phyloP scores from a whole-genome alignment of 164 flowering plant genomes.

The Akebia trifoliata region DNA sequence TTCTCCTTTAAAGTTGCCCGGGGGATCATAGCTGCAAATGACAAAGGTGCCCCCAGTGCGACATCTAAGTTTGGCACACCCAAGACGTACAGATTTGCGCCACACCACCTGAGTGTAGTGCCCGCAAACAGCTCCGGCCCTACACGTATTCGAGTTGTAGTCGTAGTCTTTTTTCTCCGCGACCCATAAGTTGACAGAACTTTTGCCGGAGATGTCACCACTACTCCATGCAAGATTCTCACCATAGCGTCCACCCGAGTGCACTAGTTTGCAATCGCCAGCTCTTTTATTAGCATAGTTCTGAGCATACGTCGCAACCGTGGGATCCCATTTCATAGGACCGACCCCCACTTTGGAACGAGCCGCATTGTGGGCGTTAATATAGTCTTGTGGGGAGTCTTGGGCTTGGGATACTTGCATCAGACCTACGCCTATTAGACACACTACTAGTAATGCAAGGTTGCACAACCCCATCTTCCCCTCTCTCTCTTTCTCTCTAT shows the following conservation, averaged over 20 bases:
- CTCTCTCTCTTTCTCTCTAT: too few relatives aligned
- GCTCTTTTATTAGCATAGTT: slow-evolving; percentile 28
- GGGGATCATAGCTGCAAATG: slow-evolving; percentile 30
- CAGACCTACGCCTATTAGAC: too few relatives aligned
- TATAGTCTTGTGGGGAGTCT: too few relatives aligned
- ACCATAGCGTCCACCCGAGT: slow-evolving; percentile 37
- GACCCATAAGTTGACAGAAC: slow-evolving; percentile 41
- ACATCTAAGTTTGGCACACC: slow-evolving; percentile 45
- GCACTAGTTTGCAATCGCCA: slow-evolving; percentile 29
- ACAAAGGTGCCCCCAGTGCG: slow-evolving; percentile 24
- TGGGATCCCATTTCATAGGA: slow-evolving; percentile 31
- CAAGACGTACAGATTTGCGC: slow-evolving; percentile 33
- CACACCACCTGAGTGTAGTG: slow-evolving; percentile 55
- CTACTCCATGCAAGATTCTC: slow-evolving; percentile 37
- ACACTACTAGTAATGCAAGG: too few relatives aligned
- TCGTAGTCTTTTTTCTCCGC: slow-evolving; percentile 32
- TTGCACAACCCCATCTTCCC: too few relatives aligned
- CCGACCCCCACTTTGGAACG: slow-evolving; percentile 32
- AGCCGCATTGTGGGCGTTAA: slow-evolving; percentile 31
- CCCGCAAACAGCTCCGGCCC: slow-evolving; percentile 15
- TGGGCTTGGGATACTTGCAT: too few relatives aligned
- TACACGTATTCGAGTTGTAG: slow-evolving; percentile 28
- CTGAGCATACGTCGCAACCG: slow-evolving; percentile 31
- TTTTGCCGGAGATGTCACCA: slow-evolving; percentile 17
- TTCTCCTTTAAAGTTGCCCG: slow-evolving; percentile 24